These are phyloP conservation scores for Lactifluus echinatus DNA, from an alignment of 768 basidiomycete genomes.

Conservation along the genomic window DNA sequence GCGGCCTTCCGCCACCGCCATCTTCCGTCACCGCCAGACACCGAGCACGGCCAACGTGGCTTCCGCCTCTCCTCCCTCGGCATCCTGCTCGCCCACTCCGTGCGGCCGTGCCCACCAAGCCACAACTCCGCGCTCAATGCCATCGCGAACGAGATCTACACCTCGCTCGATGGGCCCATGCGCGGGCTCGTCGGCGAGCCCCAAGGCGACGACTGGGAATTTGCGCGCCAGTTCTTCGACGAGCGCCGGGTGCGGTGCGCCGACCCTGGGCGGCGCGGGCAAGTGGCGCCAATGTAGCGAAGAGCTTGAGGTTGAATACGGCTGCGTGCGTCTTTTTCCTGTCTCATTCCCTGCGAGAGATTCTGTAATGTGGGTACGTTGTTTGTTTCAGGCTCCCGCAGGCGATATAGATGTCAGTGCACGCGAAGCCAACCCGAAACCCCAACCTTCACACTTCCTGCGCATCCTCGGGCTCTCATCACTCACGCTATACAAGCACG, in stretches of 20 bases:
- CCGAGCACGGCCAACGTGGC: slow-evolving; percentile 67
- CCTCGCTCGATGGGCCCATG: slow-evolving; percentile 26
- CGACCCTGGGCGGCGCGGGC: slow-evolving; percentile 46
- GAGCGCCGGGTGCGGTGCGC: slow-evolving; percentile 42
- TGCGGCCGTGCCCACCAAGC: slow-evolving; percentile 61
- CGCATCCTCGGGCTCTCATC: slow-evolving; percentile 72
- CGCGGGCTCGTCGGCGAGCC: slow-evolving; percentile 27
- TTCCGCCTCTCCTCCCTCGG: slow-evolving; percentile 74
- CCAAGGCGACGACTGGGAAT: slow-evolving; percentile 53
- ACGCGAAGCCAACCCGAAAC: slow-evolving; percentile 43
- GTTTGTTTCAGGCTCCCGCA: too few species aligned
- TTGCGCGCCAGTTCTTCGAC: slow-evolving; percentile 55
- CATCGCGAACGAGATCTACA: slow-evolving; percentile 47
- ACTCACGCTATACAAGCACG: slow-evolving; percentile 71
- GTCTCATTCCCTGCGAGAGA: too few species aligned
- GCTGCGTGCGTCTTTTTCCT: neutral
- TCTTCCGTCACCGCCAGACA: slow-evolving; percentile 63
- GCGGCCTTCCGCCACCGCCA: too few species aligned
- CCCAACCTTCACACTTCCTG: slow-evolving; percentile 67
- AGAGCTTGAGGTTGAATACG: slow-evolving; percentile 38
- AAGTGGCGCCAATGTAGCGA: slow-evolving; percentile 63
- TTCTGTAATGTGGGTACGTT: too few species aligned
- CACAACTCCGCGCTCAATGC: slow-evolving; percentile 58
- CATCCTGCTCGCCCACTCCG: slow-evolving; percentile 56
- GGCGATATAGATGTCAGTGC: too few species aligned